Base-by-base conservation (phyloP, 129 eudicot genomes). In the Escallonia herrerae region DNA sequence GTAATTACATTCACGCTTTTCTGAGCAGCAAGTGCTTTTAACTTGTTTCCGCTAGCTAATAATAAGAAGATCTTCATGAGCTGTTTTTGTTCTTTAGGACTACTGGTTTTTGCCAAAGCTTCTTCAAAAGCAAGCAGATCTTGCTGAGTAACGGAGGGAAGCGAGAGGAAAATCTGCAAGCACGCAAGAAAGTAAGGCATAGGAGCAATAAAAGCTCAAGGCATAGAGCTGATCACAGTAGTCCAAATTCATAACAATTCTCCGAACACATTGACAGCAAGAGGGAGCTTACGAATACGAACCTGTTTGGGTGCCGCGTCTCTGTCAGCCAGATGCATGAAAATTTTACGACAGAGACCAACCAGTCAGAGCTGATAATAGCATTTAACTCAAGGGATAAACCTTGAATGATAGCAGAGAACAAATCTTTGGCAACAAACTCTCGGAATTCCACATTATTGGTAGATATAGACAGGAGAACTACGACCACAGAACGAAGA, bases 81-180 rank as follows among this genome's bases (percentile, higher is more conserved):
- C 72, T 85, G 95, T 74, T 91, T 91, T 77, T 91, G 98, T 83
- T 91, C 98, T 77, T 88, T 88, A 2, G 89, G 89, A 71, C 96
- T 88, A 70, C 74, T 71, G 33, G 95, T 93, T 74, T 93, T 93
- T 42, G 87, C 67, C 80, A 88, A 69, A 56, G 95, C 91, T 80
- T 93, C 96, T 80, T 93, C 98, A 67, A 93, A 93, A 60, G 96
- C 96, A 68, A 65, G 69, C 60, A 93, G 67, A 79, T 88, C 95
- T 83, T 85, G 87, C 22, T 68, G 91, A 15, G 76, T 73, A 64
- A 93, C 81, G 81, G 81, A 68, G 38, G 97, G 96, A 61, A 93
- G 91, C 50, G 96, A 85, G 6, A 83, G 90, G 79, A 93, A 76
- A 73, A 93, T 84, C 96, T 93, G 89, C 0, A 68, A 15, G 41